Evolutionary conservation across 1,284 basidiomycete species (phyloP), one percentile per base, ranked within the genome.

Genomic region (Malassezia japonica): DNA sequence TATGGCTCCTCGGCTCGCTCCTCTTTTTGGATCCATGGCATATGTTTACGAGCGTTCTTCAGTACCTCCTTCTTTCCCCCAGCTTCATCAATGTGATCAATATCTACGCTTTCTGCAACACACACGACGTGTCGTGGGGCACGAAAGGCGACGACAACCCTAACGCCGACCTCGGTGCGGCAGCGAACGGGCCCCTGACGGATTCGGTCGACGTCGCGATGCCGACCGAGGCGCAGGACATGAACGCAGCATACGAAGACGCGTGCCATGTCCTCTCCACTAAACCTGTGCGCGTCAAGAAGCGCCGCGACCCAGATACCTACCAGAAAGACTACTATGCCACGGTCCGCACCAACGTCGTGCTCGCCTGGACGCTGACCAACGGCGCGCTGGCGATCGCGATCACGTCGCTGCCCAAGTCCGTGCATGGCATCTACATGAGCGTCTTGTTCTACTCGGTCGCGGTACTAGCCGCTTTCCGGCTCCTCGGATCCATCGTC

Each of bases 301-400:
- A 40, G 2, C 28, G 40, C n/a, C 55, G 61, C 2, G 68, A 72
- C 33, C 48, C 48, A 16, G 67, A 69, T 9, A 51, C 55, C 36
- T 62, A 62, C 46, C 69, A 72, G 42, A 61, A 57, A 37, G 69
- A 56, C 44, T 66, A 70, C 48, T 76, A 76, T 51, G 70, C 64
- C 0, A 86, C 85, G 70, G 86, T 94, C 60, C 77, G 89, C 52
- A 94, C 89, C 10, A 92, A 91, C 75, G 87, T 90, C 20, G 76
- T 96, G 36, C 77, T 96, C 42, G 79, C 81, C 3, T 92, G 89
- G 83, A 82, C 60, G 23, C 43, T 72, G 41, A 62, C 55, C 38
- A 72, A 72, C 20, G 67, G 61, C 1, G 70, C 65, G 13, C 59
- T 72, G 2, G 65, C 57, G 2, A 58, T 72, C 18, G 62, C 53